Base-by-base conservation (phyloP, 768 basidiomycete genomes). In the Piloderma croceum region DNA sequence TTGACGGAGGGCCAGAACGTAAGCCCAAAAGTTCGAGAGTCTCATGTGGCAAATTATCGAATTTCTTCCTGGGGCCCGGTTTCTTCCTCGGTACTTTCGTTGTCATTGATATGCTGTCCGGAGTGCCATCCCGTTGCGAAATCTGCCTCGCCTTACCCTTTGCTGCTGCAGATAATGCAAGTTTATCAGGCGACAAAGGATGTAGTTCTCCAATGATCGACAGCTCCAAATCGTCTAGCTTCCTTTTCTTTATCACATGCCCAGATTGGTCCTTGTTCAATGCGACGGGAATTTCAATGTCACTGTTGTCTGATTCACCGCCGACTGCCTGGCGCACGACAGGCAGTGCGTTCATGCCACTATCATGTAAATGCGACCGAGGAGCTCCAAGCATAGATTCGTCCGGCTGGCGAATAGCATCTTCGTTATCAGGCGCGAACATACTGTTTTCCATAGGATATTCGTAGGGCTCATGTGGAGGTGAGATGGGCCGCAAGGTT, bases 181-280 rank as follows among this genome's bases (percentile, higher is more conserved):
- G 27, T 29, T 29, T 29, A 29, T 15, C 27, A 29, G 27, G 58
- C 36, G 37, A 56, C 56, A 13, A 49, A 51, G 12, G 44, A n/a
- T n/a, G n/a, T n/a, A n/a, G n/a, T n/a, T n/a, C n/a, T n/a, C n/a
- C n/a, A n/a, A n/a, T n/a, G n/a, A n/a, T n/a, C n/a, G n/a, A n/a
- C n/a, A n/a, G n/a, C n/a, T n/a, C n/a, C n/a, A n/a, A n/a, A n/a
- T 59, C 65, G 38, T 80, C 78, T 3, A 85, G 54, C 56, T 74
- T 83, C 40, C 84, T 69, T 59, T 69, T 80, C 64, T 89, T 88
- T 39, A 60, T 60, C 2, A 68, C 64, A 23, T 73, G 78, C 20
- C 63, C 73, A 20, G 62, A 59, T 40, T 56, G 60, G 24, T 63
- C 67, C 46, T 67, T 43, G 59, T 50, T 10, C 63, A 54, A 7